Evolutionary conservation across 2,329 filamentous ascomycete genomes (phyloP).

Genomic region (Ascochyta rabiei): DNA sequence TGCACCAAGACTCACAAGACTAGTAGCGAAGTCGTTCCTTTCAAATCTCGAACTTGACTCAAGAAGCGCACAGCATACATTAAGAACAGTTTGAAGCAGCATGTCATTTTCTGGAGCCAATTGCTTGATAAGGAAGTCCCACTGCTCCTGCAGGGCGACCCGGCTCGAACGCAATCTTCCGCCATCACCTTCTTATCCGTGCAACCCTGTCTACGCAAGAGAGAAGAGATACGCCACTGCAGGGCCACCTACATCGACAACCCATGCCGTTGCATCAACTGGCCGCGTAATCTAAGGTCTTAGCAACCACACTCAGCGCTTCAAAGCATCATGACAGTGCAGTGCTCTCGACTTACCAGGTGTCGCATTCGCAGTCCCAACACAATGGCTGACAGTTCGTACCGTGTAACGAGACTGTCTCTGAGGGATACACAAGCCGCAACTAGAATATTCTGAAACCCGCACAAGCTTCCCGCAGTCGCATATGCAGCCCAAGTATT

Average conservation of each 20-base stretch:
- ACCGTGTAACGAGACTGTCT: conserved; percentile 2
- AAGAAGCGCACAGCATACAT: conserved; percentile 3
- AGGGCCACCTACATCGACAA: neutral
- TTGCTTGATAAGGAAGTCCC: neutral
- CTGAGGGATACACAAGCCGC: conserved; percentile 7
- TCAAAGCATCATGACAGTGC: conserved; percentile 4
- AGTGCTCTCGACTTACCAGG: neutral
- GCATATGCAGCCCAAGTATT: conserved; percentile 14
- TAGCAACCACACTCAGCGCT: neutral
- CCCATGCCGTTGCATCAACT: neutral
- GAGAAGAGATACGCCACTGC: neutral
- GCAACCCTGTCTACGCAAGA: neutral
- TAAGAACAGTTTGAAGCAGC: neutral
- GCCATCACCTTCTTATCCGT: neutral
- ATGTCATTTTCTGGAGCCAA: conserved; percentile 1
- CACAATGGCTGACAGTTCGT: conserved; percentile 6
- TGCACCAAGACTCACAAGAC: neutral
- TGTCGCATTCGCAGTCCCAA: neutral
- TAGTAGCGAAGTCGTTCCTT: neutral
- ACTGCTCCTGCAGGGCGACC: conserved; percentile 7
- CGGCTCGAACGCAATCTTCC: conserved; percentile 4
- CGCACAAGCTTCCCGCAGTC: conserved; percentile 1
- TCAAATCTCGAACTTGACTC: neutral
- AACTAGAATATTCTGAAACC: conserved; percentile 21
- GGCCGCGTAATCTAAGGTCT: conserved; percentile 4